phyloP scores from a whole-genome alignment of 2,329 filamentous ascomycete genomes.

The Phaeosphaeriaceae sp. region DNA sequence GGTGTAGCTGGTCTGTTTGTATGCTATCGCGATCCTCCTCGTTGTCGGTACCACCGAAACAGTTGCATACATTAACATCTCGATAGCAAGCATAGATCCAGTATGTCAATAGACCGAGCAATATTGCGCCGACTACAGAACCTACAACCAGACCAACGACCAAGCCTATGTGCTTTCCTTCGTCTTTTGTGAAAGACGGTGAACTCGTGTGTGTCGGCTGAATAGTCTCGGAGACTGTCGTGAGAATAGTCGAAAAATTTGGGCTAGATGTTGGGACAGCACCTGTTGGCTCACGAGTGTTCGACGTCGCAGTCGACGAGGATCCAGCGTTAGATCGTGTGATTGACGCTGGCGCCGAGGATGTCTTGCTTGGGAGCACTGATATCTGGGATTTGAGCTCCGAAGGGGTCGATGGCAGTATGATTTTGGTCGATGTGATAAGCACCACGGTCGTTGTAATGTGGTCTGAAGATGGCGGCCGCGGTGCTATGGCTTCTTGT shows the following conservation, averaged over 20 bases:
- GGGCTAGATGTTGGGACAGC: too few relatives aligned
- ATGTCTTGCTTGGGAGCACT: too few relatives aligned
- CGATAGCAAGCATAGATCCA: slow-evolving; percentile 5
- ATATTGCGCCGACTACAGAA: slow-evolving; percentile 7
- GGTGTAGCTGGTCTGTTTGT: neutral
- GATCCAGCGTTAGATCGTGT: too few relatives aligned
- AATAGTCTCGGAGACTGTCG: too few relatives aligned
- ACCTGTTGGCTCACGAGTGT: too few relatives aligned
- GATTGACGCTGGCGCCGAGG: too few relatives aligned
- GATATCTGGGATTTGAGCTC: too few relatives aligned
- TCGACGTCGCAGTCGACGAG: too few relatives aligned
- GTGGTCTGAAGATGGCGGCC: neutral
- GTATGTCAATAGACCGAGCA: slow-evolving; percentile 7
- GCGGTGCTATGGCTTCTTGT: neutral
- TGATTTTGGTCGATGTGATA: neutral
- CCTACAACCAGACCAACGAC: slow-evolving; percentile 5
- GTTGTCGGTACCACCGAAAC: slow-evolving; percentile 2
- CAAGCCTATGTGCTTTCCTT: neutral
- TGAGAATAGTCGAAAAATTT: too few relatives aligned
- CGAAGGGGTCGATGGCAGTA: too few relatives aligned
- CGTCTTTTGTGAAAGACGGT: neutral
- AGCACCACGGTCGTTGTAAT: neutral
- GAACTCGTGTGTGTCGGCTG: neutral
- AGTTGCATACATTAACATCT: slow-evolving; percentile 14
- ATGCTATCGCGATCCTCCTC: neutral